phyloP scores from a whole-genome alignment of 129 eudicot genomes.

The Solidago caesia region DNA sequence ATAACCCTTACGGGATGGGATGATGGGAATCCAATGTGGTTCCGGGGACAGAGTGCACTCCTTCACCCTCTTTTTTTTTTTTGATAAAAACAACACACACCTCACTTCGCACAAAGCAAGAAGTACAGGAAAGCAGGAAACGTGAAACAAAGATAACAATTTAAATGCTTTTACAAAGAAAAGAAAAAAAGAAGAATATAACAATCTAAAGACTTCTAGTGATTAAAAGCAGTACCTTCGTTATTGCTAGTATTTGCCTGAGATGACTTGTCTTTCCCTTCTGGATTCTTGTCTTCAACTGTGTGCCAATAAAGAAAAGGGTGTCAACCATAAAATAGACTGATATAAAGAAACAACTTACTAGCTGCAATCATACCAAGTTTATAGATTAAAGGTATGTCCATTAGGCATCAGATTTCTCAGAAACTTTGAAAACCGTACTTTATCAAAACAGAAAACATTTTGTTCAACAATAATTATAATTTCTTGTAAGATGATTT shows the following conservation, averaged over 20 bases:
- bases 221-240: conserved; percentile 10
- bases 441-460: neutral
- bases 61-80: too few species aligned
- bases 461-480: neutral
- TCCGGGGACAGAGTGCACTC: too few species aligned
- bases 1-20: too few species aligned
- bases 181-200: too few species aligned
- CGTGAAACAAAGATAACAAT: conserved; percentile 30
- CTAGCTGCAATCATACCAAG: neutral
- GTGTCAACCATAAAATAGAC: conserved; percentile 8
- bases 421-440: neutral
- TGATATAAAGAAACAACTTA: conserved; percentile 7
- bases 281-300: conserved; percentile 18
- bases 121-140: neutral
- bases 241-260: conserved; percentile 15
- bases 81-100: neutral
- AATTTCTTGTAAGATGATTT: too few species aligned
- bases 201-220: neutral
- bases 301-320: conserved; percentile 6
- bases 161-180: too few species aligned
- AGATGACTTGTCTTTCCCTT: conserved; percentile 8
- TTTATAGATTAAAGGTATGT: neutral
- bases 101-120: neutral
- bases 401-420: neutral
- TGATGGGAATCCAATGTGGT: too few species aligned